Percentiles rank a stretch among this genome's conserved stretches.
Evolutionary conservation across 495 filamentous ascomycete genomes (phyloP).

Genomic region (Talaromyces trachyspermus): DNA sequence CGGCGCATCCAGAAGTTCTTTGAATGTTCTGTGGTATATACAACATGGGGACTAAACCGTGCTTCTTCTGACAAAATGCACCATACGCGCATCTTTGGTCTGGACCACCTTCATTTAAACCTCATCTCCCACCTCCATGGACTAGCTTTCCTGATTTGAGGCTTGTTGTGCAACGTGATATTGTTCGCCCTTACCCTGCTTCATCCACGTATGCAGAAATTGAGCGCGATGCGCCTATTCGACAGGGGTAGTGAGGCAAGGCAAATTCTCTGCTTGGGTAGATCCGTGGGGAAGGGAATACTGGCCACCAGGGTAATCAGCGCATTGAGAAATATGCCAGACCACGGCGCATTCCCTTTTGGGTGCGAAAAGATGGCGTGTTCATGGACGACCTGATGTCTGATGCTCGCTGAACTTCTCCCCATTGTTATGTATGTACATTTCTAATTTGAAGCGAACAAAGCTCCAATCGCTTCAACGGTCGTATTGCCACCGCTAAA

Average conservation of each 20-base stretch:
- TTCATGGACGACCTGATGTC: constrained; percentile 9
- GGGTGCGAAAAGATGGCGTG: constrained; percentile 2
- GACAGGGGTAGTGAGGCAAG: constrained; percentile 33
- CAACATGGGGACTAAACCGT: constrained; percentile 16
- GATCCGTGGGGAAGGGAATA: constrained; percentile 40
- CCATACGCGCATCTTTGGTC: constrained; percentile 28
- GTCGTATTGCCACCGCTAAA: constrained; percentile 89
- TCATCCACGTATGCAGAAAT: constrained; percentile 51
- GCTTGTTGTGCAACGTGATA: constrained; percentile 37
- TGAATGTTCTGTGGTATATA: constrained; percentile 35
- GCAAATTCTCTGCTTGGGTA: constrained; percentile 36
- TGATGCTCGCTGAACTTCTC: not conserved
- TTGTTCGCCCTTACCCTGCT: constrained; percentile 44
- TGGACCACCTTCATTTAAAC: constrained; percentile 25
- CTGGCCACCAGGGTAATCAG: constrained; percentile 31
- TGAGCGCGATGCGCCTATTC: constrained; percentile 37
- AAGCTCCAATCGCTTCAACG: constrained; percentile 55
- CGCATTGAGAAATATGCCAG: constrained; percentile 6
- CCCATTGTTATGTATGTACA: not conserved
- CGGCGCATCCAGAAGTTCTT: constrained; percentile 30
- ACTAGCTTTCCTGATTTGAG: constrained; percentile 37
- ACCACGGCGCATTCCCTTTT: constrained; percentile 7
- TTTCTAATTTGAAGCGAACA: not conserved
- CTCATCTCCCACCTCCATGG: constrained; percentile 42
- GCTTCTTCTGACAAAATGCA: not conserved